These are phyloP conservation scores for Luffa acutangula DNA, from an alignment of 306 rosid genomes.

Conservation along the genomic window DNA sequence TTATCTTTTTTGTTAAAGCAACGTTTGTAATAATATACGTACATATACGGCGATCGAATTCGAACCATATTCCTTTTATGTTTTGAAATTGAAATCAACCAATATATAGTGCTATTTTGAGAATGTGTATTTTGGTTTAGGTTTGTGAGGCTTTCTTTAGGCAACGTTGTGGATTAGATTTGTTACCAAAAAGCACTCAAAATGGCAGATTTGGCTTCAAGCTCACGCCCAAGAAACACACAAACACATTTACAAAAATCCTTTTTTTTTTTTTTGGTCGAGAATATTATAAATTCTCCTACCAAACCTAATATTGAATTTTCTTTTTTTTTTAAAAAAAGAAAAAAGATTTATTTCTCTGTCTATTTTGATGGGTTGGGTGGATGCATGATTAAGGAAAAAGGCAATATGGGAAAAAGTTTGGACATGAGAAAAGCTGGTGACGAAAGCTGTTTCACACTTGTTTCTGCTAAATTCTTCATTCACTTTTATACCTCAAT, in stretches of 20 bases:
- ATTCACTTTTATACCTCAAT: neutral
- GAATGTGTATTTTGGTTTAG: neutral
- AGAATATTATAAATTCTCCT: neutral
- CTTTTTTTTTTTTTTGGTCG: neutral
- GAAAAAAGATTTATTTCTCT: neutral
- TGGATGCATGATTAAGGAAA: neutral
- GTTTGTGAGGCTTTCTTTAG: neutral
- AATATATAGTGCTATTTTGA: neutral
- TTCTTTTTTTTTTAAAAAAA: neutral
- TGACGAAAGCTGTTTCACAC: slow-evolving; percentile 6
- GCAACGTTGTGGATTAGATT: neutral
- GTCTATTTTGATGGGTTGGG: neutral
- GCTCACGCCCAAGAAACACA: neutral
- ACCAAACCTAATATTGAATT: neutral
- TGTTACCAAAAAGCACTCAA: neutral
- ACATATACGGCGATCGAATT: too few relatives aligned
- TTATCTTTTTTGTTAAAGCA: too few relatives aligned
- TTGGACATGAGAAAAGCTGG: neutral
- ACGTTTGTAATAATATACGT: too few relatives aligned
- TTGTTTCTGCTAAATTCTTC: neutral
- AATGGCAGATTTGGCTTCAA: neutral
- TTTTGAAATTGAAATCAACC: too few relatives aligned
- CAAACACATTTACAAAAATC: neutral
- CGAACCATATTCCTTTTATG: too few relatives aligned
- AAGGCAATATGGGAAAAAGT: neutral